phyloP scores from a whole-genome alignment of 176 grass and related monocot genomes.

The Canna indica region DNA sequence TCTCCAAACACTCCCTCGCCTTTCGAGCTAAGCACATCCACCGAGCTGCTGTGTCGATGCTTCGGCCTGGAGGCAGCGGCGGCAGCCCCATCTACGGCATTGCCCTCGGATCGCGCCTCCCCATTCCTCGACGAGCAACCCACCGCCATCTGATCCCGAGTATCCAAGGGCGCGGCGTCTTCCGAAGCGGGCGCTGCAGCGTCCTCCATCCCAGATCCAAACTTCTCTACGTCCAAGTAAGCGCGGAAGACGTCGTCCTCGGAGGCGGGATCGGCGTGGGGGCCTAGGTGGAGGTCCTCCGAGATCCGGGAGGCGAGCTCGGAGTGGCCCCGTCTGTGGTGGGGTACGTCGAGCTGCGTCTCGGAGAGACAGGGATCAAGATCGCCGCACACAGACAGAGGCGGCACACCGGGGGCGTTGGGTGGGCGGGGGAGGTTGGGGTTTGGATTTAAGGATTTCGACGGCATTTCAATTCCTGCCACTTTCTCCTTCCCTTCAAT shows the following conservation, averaged over 20 bases:
- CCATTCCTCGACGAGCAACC: constrained; percentile 28
- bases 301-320: constrained; percentile 78
- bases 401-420: constrained; percentile 14
- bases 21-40: constrained; percentile 47
- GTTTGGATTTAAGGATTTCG: constrained; percentile 12
- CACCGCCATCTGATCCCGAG: constrained; percentile 50
- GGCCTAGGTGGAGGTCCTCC: constrained; percentile 64
- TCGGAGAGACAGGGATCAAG: constrained; percentile 3
- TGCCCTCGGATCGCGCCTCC: constrained; percentile 37
- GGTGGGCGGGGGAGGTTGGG: constrained; percentile 10
- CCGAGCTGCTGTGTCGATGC: constrained; percentile 86
- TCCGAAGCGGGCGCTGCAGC: constrained; percentile 28
- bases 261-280: constrained; percentile 34
- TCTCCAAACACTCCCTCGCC: constrained; percentile 53
- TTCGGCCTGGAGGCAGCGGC: constrained; percentile 40
- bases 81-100: constrained; percentile 23
- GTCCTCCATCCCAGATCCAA: constrained; percentile 40
- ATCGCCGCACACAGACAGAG: neutral
- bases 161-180: neutral
- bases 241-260: constrained; percentile 94
- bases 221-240: constrained; percentile 98
- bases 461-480: neutral
- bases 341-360: constrained; percentile 29
- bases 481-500: neutral
- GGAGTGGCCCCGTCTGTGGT: constrained; percentile 96